Conservation (phyloP, 352 stramenopile species). For the Aphanomyces stellatus region DNA sequence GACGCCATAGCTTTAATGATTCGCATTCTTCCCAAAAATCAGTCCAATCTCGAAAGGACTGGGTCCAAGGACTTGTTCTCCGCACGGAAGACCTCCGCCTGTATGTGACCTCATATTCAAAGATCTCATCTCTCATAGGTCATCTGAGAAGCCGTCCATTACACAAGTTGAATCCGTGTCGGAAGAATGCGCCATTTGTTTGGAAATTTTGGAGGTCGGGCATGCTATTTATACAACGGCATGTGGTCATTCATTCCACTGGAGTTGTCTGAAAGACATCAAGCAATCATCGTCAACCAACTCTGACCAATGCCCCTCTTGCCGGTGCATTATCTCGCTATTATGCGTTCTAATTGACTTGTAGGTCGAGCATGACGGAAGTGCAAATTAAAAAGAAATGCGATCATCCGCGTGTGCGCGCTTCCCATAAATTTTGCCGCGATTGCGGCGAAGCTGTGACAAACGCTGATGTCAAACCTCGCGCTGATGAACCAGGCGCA, state of each 20-base stretch:
- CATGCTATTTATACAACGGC: slow-evolving; percentile 76
- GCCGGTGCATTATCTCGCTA: slow-evolving; percentile 23
- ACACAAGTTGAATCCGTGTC: slow-evolving; percentile 23
- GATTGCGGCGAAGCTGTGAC: slow-evolving; percentile 57
- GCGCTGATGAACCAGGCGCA: slow-evolving; percentile 32
- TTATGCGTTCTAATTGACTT: neutral
- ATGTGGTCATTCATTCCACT: slow-evolving; percentile 81
- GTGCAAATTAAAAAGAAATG: slow-evolving; percentile 80
- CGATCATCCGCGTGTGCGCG: slow-evolving; percentile 71
- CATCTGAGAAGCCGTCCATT: slow-evolving; percentile 6
- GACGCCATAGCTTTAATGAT: slow-evolving; percentile 14
- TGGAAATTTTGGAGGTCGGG: slow-evolving; percentile 71
- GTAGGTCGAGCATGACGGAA: slow-evolving; percentile 46
- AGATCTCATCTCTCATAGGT: too few species aligned
- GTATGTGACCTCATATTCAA: neutral
- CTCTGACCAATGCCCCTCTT: slow-evolving; percentile 79
- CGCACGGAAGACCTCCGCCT: neutral
- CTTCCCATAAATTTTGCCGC: slow-evolving; percentile 68
- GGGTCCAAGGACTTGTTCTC: slow-evolving; percentile 1
- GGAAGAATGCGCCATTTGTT: slow-evolving; percentile 78
- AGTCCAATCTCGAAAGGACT: neutral
- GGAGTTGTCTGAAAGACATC: slow-evolving; percentile 76
- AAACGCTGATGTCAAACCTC: slow-evolving; percentile 55
- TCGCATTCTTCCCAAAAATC: neutral
- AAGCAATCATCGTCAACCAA: slow-evolving; percentile 70